Conservation (phyloP, 2,329 filamentous ascomycete species). For the Diplocarpon rosae region DNA sequence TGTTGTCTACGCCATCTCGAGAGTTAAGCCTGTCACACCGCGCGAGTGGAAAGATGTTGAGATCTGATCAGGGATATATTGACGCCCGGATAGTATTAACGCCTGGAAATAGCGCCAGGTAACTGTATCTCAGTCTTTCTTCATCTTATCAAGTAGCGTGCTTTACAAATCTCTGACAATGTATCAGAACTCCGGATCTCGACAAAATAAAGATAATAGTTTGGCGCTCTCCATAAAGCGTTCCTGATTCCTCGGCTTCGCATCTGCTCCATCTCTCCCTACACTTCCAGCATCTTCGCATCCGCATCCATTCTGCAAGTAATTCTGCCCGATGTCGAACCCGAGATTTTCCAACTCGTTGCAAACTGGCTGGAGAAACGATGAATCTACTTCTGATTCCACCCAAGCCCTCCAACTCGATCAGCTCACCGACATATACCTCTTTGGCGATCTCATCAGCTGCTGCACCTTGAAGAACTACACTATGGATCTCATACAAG, state of each 20-base stretch:
- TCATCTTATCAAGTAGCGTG: too few species aligned
- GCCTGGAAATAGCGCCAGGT: too few species aligned
- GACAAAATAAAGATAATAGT: neutral
- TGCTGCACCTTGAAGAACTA: slow-evolving; percentile 3
- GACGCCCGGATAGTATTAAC: too few species aligned
- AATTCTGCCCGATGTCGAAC: slow-evolving; percentile 1
- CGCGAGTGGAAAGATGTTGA: too few species aligned
- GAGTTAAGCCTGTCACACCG: too few species aligned
- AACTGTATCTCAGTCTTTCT: too few species aligned
- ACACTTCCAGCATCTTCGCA: neutral
- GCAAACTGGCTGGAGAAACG: neutral
- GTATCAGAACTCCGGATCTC: neutral
- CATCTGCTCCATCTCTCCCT: slow-evolving; percentile 1
- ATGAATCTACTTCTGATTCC: neutral
- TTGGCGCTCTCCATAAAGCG: neutral
- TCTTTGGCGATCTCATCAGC: slow-evolving; percentile 1
- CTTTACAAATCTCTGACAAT: too few species aligned
- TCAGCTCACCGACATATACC: neutral
- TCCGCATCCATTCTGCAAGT: neutral
- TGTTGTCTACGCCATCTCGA: too few species aligned
- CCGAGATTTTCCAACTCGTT: neutral
- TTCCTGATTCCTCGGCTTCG: neutral
- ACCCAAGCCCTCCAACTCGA: neutral
- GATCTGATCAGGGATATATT: too few species aligned
- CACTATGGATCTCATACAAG: slow-evolving; percentile 4